phyloP scores from a whole-genome alignment of 345 rosid species.

The Boechera stricta region DNA sequence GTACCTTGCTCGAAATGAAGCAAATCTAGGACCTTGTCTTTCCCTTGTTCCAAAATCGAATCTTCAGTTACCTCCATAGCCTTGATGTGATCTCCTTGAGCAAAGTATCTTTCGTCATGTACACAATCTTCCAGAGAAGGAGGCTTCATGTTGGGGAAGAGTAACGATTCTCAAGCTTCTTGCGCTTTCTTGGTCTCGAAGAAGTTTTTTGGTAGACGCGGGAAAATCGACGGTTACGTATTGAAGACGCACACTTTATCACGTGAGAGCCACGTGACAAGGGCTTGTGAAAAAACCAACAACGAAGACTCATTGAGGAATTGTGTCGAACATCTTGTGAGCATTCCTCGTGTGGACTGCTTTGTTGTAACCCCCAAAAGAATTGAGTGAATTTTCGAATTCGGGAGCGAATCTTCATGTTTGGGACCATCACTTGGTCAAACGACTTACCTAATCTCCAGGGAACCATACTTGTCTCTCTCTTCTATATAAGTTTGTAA shows the following conservation, averaged over 20 bases:
- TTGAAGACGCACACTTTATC: neutral
- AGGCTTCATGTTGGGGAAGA: neutral
- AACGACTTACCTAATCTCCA: too few relatives aligned
- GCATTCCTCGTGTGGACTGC: neutral
- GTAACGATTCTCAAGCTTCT: slow-evolving; percentile 7
- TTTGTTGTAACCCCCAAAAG: neutral
- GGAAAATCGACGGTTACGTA: neutral
- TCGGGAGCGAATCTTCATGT: neutral
- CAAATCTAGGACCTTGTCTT: neutral
- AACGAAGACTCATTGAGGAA: neutral
- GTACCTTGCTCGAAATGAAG: neutral
- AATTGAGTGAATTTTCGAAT: neutral
- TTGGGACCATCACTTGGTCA: neutral
- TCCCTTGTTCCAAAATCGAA: neutral
- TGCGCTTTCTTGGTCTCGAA: neutral
- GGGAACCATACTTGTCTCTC: too few relatives aligned
- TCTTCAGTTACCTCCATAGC: slow-evolving; percentile 18
- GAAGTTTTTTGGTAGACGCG: neutral
- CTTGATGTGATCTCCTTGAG: neutral
- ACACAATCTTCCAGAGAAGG: neutral
- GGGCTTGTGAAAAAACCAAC: neutral
- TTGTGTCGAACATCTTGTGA: slow-evolving; percentile 24
- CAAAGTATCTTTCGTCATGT: neutral
- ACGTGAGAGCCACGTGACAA: slow-evolving; percentile 5
- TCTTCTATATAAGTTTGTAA: too few relatives aligned